A percentile compares a stretch with the other conserved stretches of the same genome.
phyloP scores from a whole-genome alignment of 2,329 filamentous ascomycete species.

The Knufia fluminis region DNA sequence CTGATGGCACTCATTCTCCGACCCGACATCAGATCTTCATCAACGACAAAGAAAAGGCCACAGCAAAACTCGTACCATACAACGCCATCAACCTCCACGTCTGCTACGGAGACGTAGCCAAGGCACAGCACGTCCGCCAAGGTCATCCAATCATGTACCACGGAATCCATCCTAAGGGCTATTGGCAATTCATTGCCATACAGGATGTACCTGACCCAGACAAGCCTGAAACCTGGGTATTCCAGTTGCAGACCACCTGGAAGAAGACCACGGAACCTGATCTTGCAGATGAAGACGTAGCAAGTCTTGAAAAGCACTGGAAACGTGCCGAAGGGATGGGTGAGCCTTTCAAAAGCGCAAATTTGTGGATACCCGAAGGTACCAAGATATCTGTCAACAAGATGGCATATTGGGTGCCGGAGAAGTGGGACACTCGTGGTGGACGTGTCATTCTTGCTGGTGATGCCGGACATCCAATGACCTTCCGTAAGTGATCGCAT shows the following conservation, averaged over 20 bases:
- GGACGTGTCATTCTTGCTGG: slow-evolving; percentile 27
- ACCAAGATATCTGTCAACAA: slow-evolving; percentile 21
- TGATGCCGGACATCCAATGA: slow-evolving; percentile 29
- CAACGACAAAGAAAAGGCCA: slow-evolving; percentile 17
- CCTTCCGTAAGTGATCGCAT: slow-evolving; percentile 10
- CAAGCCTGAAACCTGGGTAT: slow-evolving; percentile 26
- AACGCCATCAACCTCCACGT: slow-evolving; percentile 22
- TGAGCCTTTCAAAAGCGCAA: slow-evolving; percentile 22
- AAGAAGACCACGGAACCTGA: slow-evolving; percentile 11
- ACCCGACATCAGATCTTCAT: slow-evolving; percentile 15
- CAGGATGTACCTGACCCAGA: slow-evolving; percentile 23
- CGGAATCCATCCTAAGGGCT: slow-evolving; percentile 16
- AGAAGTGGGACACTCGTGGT: slow-evolving; percentile 26
- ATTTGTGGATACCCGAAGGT: slow-evolving; percentile 23
- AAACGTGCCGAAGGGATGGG: slow-evolving; percentile 18
- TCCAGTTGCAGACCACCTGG: slow-evolving; percentile 25
- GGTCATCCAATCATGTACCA: slow-evolving; percentile 20
- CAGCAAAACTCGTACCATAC: slow-evolving; percentile 14
- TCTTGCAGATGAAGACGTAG: slow-evolving; percentile 10
- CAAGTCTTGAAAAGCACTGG: slow-evolving; percentile 21
- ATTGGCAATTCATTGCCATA: slow-evolving; percentile 18
- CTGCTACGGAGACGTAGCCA: slow-evolving; percentile 22
- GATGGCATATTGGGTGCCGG: slow-evolving; percentile 22
- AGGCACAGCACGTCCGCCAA: slow-evolving; percentile 19
- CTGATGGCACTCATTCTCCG: slow-evolving; percentile 24